Base-by-base conservation (phyloP, 2,329 filamentous ascomycete genomes). In the Pseudovirgaria hyperparasitica region DNA sequence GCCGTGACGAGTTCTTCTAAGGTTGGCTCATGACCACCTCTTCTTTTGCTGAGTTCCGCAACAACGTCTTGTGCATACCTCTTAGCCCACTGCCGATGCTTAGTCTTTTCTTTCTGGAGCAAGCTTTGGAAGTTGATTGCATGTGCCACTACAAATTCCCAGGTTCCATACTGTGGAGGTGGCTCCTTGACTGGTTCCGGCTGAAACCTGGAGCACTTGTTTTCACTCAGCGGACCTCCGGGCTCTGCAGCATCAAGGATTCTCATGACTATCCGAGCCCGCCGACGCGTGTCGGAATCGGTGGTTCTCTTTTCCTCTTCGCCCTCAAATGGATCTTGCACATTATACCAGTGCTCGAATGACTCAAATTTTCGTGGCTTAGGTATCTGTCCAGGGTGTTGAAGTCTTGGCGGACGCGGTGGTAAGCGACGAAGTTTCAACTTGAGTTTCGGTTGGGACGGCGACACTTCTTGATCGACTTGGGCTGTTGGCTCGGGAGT, bases 81-180 rank as follows among this genome's bases (percentile, higher is more conserved):
- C 51, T 85, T 92, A 2, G 87, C 87, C 3, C 68, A 63, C n/a
- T 70, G 63, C 19, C 72, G 72, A 52, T 96, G 87, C 9, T 76
- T 67, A 36, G 72, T 71, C 40, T 85, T 80, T 50, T 98, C 90
- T 31, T 73, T 70, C 3, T 76, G 56, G 58, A 96, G 71, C 19
- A 96, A 63, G 42, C 75, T 80, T 25, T 82, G 74, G 41, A 96
- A 87, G 40, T 86, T 78, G 9, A 77, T 48, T 32, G 80, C 76
- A 34, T 92, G 86, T 24, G 76, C 76, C 23, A 80, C 64, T 28
- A 96, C 65, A 47, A 96, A 82, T 45, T 96, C 86, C 45, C 73
- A 70, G 40, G 92, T 85, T n/a, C 79, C 75, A 63, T 82, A 96
- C 43, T 90, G 82, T 27, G 70, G 67, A 0, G 73, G 70, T 1